Percentiles rank a stretch among this genome's conserved stretches.
Evolutionary conservation across 305 asterid genomes (phyloP).

Genomic region (Solanum hybrid): DNA sequence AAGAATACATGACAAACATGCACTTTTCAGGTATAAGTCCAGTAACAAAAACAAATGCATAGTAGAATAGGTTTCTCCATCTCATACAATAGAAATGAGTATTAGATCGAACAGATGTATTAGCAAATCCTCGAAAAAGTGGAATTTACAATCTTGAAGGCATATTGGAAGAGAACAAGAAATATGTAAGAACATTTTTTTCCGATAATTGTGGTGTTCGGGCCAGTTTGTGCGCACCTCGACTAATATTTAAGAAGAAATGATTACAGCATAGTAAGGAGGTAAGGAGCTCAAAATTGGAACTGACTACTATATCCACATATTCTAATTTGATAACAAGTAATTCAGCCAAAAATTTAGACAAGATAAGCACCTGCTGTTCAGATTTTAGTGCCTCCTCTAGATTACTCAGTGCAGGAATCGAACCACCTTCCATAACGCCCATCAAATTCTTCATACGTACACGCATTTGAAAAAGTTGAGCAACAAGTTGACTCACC

Average conservation of each 20-base stretch:
- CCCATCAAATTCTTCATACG: slow-evolving; percentile 98
- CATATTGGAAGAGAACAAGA: background rate
- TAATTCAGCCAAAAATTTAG: background rate
- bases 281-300: background rate
- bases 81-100: background rate
- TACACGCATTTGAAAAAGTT: slow-evolving; percentile 95
- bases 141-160: background rate
- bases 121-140: background rate
- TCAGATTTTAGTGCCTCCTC: slow-evolving; percentile 82
- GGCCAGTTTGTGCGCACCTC: background rate
- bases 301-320: background rate
- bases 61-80: background rate
- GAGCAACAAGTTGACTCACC: slow-evolving; percentile 96
- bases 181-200: background rate
- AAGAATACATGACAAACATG: background rate
- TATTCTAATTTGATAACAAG: background rate
- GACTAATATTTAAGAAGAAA: background rate
- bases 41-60: background rate
- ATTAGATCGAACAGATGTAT: background rate
- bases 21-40: background rate
- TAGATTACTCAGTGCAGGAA: slow-evolving; percentile 78
- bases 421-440: slow-evolving; percentile 87
- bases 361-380: slow-evolving; percentile 47
- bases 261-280: background rate
- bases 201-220: background rate